A percentile compares a stretch with the other conserved stretches of the same genome.
These are phyloP conservation scores for Monosporozyma aquatica DNA, from an alignment of 805 yeast species.

Conservation along the genomic window DNA sequence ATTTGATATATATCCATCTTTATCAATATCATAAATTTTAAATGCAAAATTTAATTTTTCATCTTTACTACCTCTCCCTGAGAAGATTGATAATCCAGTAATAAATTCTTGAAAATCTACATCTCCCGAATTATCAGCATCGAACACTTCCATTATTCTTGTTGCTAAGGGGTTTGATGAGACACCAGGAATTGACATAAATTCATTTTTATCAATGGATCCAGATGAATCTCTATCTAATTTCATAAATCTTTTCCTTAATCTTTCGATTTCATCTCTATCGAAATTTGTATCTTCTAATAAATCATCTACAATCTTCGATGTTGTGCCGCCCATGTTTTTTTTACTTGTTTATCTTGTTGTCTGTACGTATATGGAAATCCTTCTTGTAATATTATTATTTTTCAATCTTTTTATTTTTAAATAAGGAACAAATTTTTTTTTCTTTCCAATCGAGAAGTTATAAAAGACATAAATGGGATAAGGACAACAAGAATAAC, in stretches of 20 bases:
- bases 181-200: conserved; percentile 87
- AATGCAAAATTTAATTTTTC: conserved; percentile 86
- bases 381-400: too few relatives aligned
- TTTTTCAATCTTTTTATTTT: neutral
- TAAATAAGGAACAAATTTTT: neutral
- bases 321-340: conserved; percentile 52
- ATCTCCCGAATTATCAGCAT: conserved; percentile 83
- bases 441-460: neutral
- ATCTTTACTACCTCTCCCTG: conserved; percentile 68
- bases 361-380: too few relatives aligned
- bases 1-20: conserved; percentile 89
- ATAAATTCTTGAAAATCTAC: conserved; percentile 95
- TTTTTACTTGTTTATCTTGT: neutral
- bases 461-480: neutral
- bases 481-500: neutral
- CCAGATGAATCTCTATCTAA: conserved; percentile 90
- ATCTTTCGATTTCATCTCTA: conserved; percentile 81
- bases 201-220: conserved; percentile 82
- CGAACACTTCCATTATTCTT: conserved; percentile 89
- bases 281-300: conserved; percentile 82
- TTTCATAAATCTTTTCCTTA: conserved; percentile 90
- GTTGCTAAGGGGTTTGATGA: conserved; percentile 82
- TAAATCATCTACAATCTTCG: conserved; percentile 55
- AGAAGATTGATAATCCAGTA: conserved; percentile 75
- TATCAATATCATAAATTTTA: conserved; percentile 88